Base-by-base conservation (phyloP, 139 green algal species). In the Penium margaritaceum region DNA sequence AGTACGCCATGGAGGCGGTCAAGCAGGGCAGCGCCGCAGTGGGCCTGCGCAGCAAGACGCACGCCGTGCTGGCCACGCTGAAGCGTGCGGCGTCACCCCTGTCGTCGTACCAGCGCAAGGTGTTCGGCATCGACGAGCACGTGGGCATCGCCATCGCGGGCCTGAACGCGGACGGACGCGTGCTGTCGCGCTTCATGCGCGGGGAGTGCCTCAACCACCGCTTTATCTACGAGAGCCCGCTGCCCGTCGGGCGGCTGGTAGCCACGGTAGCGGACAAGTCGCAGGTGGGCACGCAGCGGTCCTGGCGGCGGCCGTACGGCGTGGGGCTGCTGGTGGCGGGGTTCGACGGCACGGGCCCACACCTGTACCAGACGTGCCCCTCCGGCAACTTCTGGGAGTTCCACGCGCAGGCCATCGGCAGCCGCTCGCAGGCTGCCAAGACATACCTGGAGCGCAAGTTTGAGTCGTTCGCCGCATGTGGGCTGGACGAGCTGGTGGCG, bases 1-100 rank as follows among this genome's bases (percentile, higher is more conserved):
- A 98, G 74, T 98, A 98, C 66, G 93, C 93, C 1, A 98, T 98
- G 93, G 93, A 98, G 76, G 93, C 94, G 5, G 94, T 98, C 0
- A 98, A 98, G 87, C 93, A 98, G 66, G 93, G 93, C 58, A 91
- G 85, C 67, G 91, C 89, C 32, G 89, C 90, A 6, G 92, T 98
- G 1, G 93, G 94, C 2, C 72, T 97, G 19, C 92, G 88, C 84
- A 89, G 94, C 41, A 87, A 91, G 9, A 90, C 86, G 3, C 87
- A 96, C 71, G 90, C 89, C 7, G 92, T 97, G 33, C 83, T 98
- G 38, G 91, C 90, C 0, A 93, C 91, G 0, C 70, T 98, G 17
- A 97, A 96, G 76, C 83, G 92, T 5, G 84, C 92, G 0, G 84
- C 91, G 65, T 89, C 84, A 12, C 93, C 97, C 75, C 83, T 98